These are phyloP conservation scores for Neltuma alba DNA, from an alignment of 306 rosid genomes.

Conservation along the genomic window DNA sequence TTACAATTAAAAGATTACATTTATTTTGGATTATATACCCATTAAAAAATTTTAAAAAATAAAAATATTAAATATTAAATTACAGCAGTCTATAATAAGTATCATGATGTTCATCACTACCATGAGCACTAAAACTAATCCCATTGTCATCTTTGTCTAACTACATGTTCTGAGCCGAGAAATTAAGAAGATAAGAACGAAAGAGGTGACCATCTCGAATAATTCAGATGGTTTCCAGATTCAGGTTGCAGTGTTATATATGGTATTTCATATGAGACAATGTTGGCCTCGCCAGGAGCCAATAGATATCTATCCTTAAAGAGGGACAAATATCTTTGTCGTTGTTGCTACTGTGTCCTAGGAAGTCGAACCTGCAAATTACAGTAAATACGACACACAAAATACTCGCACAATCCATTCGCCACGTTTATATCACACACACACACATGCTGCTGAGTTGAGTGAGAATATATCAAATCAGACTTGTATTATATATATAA, in stretches of 20 bases:
- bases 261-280: neutral
- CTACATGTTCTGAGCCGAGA: neutral
- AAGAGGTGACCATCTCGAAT: neutral
- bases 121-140: no score
- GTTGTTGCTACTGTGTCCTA: neutral
- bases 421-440: neutral
- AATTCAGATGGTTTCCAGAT: neutral
- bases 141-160: neutral
- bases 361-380: neutral
- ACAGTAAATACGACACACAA: neutral
- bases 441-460: neutral
- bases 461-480: neutral
- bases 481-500: neutral
- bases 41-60: no score
- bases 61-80: no score
- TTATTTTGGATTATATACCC: no score
- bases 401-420: neutral
- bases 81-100: no score
- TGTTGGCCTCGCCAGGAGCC: neutral
- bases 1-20: no score
- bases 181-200: neutral
- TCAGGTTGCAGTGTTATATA: neutral
- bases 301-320: neutral
- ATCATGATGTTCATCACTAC: no score
- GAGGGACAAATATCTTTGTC: neutral